phyloP scores from a whole-genome alignment of 2,329 filamentous ascomycete species.

The Monosporascus sp. region DNA sequence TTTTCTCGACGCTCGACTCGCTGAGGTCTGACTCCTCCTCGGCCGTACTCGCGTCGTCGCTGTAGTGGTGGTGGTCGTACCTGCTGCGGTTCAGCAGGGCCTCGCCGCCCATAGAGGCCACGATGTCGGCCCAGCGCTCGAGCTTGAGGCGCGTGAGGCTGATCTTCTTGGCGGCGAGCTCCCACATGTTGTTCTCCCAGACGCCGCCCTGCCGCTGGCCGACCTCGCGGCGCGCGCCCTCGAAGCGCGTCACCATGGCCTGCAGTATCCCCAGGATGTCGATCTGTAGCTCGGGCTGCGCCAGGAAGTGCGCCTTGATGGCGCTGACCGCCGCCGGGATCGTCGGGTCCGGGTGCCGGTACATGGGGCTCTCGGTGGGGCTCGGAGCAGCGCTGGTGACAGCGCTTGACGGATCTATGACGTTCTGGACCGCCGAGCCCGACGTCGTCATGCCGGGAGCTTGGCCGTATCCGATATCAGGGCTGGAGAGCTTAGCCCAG shows the following conservation, averaged over 20 bases:
- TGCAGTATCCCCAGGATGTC: slow-evolving; percentile 40
- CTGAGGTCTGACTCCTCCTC: slow-evolving; percentile 1
- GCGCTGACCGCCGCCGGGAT: slow-evolving; percentile 35
- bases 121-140: slow-evolving; percentile 41
- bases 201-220: slow-evolving; percentile 23
- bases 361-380: slow-evolving; percentile 1
- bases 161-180: slow-evolving; percentile 42
- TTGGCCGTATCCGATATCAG: slow-evolving; percentile 16
- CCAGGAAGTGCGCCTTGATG: slow-evolving; percentile 35
- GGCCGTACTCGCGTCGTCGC: background rate
- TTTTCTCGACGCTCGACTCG: slow-evolving; percentile 3
- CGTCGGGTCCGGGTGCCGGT: slow-evolving; percentile 30
- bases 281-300: slow-evolving; percentile 39
- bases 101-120: slow-evolving; percentile 29
- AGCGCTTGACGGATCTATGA: slow-evolving; percentile 3
- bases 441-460: background rate
- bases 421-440: background rate
- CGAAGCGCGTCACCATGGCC: slow-evolving; percentile 35
- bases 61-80: background rate
- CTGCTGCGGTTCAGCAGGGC: slow-evolving; percentile 9
- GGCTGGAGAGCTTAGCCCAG: slow-evolving; percentile 43
- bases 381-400: slow-evolving; percentile 4
- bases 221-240: slow-evolving; percentile 30
- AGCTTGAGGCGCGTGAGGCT: slow-evolving; percentile 41
- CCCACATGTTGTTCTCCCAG: slow-evolving; percentile 42